Evolutionary conservation across 306 rosid species (phyloP).

Genomic region (Vicia villosa): DNA sequence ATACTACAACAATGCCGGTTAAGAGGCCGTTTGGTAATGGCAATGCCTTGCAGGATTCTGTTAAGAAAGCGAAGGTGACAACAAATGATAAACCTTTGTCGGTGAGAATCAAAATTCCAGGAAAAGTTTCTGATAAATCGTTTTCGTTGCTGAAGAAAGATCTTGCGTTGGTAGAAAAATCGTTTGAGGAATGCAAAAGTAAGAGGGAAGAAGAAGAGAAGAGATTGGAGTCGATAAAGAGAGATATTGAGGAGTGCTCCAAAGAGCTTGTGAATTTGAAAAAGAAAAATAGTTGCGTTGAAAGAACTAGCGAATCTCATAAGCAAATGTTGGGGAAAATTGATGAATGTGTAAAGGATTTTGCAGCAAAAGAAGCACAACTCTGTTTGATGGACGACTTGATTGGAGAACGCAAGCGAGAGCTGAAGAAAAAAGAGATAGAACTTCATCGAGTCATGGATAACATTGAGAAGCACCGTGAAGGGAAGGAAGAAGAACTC

Average conservation of each 20-base stretch:
- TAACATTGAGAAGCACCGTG: not conserved
- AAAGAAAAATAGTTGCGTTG: conserved; percentile 30
- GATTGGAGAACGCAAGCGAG: conserved; percentile 9
- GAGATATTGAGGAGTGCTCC: conserved; percentile 34
- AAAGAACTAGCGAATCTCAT: not conserved
- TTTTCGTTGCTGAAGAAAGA: conserved; percentile 15
- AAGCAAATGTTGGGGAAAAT: conserved; percentile 4
- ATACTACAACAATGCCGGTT: not conserved
- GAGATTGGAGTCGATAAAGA: conserved; percentile 29
- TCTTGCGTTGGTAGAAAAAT: conserved; percentile 29
- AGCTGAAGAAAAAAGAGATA: conserved; percentile 11
- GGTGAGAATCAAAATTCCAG: not conserved
- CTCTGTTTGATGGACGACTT: not conserved
- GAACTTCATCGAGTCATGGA: not conserved
- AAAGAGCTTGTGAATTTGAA: conserved; percentile 40
- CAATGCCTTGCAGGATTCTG: not conserved
- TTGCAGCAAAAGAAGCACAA: not conserved
- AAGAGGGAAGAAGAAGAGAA: conserved; percentile 28
- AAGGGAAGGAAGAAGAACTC: conserved; percentile 30
- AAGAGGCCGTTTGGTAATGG: not conserved
- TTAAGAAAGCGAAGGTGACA: not conserved
- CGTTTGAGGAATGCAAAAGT: conserved; percentile 11
- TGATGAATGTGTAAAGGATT: conserved; percentile 11
- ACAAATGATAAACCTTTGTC: not conserved
- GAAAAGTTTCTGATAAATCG: not conserved